phyloP scores from a whole-genome alignment of 1,284 basidiomycete species.

The Leccinum subfulvum region DNA sequence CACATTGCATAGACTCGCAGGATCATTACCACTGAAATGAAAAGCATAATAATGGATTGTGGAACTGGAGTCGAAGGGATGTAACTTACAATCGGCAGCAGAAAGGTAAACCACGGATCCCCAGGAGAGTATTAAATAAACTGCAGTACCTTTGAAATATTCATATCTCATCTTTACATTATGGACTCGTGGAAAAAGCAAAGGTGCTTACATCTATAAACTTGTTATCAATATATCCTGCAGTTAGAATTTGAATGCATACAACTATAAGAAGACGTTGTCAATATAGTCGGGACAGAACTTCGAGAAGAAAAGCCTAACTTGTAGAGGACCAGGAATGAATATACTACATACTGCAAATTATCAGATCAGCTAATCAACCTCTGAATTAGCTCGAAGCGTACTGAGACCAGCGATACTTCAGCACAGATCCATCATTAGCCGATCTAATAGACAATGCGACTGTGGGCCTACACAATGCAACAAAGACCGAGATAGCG shows the following conservation, averaged over 20 bases:
- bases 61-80: not conserved
- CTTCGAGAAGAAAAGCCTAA: not conserved
- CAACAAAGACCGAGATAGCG: conserved; percentile 1
- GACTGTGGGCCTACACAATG: not conserved
- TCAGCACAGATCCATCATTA: not conserved
- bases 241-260: not conserved
- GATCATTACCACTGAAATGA: not conserved
- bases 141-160: not conserved
- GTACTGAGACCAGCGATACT: not conserved
- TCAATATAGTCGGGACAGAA: not conserved
- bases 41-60: not conserved
- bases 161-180: not conserved
- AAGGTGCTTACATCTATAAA: not conserved
- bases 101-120: not conserved
- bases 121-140: not conserved
- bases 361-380: not conserved
- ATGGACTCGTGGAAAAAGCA: not conserved
- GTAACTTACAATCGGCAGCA: not conserved
- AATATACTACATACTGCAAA: not conserved
- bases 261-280: not conserved
- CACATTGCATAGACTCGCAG: conserved; percentile 1
- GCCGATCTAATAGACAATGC: not conserved
- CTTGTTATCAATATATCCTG: not conserved
- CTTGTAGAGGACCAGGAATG: not conserved
- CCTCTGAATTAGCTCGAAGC: not conserved